Evolutionary conservation across 2,329 filamentous ascomycete species (phyloP), one percentile per base, ranked within the genome.

Genomic region (Alternaria atra): DNA sequence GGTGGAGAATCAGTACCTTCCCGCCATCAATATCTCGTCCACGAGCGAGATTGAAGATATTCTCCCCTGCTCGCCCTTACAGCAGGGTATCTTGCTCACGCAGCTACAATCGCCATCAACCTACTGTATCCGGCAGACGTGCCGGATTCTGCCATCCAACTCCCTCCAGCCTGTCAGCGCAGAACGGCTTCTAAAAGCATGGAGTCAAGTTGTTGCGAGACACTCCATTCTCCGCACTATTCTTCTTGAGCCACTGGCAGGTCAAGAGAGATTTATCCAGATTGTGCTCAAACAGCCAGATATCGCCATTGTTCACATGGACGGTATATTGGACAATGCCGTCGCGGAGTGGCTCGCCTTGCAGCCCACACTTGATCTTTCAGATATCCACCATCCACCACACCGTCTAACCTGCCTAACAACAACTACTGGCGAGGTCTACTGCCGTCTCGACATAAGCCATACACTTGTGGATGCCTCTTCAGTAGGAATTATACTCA

Each of bases 401-500:
- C 20, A 20, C 20, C 2, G 20, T 20, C 20, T 20, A 20, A 20
- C 20, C 20, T 20, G 20, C 20, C 20, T 20, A 20, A 20, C 20
- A 20, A 20, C 20, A 20, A 20, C 20, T 20, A 20, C 20, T 20
- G 32, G 47, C 5, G 70, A 69, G 43, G 48, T 82, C 0, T 80
- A 80, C 50, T 80, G 78, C 54, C 78, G 79, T 25, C 69, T 84
- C 20, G 82, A 84, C 48, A 70, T 84, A 9, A 84, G 79, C 60
- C 83, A 84, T 60, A 80, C 79, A 17, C 77, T 82, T 15, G 81
- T 82, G 73, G 83, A 85, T 69, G 83, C 82, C 2, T 74, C 73
- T 34, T 84, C 82, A 0, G 80, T 83, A 53, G 78, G 79, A 1
- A 77, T 83, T 29, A 75, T 84, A 5, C 61, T 82, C 6, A 75